These are phyloP conservation scores for Vigna hirtella DNA, from an alignment of 306 rosid genomes.

Conservation along the genomic window DNA sequence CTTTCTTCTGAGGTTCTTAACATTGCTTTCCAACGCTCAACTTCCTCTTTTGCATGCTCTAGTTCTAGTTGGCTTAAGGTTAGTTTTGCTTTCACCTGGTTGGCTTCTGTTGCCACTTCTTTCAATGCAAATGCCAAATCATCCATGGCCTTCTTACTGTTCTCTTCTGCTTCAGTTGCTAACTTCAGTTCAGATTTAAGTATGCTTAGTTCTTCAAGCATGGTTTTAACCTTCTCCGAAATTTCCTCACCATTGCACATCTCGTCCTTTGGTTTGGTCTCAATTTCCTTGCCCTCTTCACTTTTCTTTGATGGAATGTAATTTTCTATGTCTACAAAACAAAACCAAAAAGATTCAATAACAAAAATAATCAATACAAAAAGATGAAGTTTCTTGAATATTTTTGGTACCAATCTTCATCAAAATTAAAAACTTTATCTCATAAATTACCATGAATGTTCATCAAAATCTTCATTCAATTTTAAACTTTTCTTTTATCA, in stretches of 20 bases:
- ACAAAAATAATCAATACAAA: background rate
- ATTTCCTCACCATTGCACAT: slow-evolving; percentile 33
- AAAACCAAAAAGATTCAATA: background rate
- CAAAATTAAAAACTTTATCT: too few relatives aligned
- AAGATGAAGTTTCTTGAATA: too few relatives aligned
- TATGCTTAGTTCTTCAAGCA: slow-evolving; percentile 49
- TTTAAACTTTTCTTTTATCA: background rate
- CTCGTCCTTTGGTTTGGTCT: slow-evolving; percentile 42
- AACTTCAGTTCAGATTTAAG: slow-evolving; percentile 63
- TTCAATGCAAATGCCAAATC: slow-evolving; percentile 83
- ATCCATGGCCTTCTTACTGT: slow-evolving; percentile 82
- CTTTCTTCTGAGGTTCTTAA: slow-evolving; percentile 56
- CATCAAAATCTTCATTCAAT: too few relatives aligned
- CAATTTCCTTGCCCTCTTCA: slow-evolving; percentile 25
- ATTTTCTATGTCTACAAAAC: background rate
- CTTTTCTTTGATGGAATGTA: slow-evolving; percentile 11
- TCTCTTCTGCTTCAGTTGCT: slow-evolving; percentile 75
- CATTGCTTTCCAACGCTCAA: slow-evolving; percentile 55
- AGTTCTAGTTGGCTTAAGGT: slow-evolving; percentile 61
- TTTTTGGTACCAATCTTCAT: too few relatives aligned
- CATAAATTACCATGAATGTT: too few relatives aligned
- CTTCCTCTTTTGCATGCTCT: slow-evolving; percentile 61
- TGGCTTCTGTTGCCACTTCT: slow-evolving; percentile 88
- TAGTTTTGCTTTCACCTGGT: slow-evolving; percentile 58
- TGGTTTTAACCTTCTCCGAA: background rate